Evolutionary conservation across 345 rosid genomes (phyloP).

Genomic region (Syzygium aqueum): DNA sequence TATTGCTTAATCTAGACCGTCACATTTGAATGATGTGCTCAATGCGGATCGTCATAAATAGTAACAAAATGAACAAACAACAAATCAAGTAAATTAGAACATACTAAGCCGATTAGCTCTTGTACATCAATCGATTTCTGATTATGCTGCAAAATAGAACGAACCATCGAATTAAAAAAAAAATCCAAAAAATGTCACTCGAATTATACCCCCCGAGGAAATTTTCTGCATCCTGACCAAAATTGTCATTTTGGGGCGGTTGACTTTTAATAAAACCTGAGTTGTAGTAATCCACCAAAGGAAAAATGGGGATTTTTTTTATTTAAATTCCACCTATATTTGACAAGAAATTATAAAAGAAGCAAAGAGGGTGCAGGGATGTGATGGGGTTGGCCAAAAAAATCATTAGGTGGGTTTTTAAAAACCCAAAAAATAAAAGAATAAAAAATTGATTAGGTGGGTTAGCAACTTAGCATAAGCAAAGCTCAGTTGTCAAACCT

Average conservation of each 20-base stretch:
- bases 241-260: conserved; percentile 1
- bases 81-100: not conserved
- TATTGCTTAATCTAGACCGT: no score
- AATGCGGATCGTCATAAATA: no score
- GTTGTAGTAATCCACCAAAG: not conserved
- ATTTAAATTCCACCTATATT: not conserved
- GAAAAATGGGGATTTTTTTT: not conserved
- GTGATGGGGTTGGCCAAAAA: not conserved
- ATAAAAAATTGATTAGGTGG: not conserved
- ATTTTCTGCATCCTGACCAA: not conserved
- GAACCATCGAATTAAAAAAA: not conserved
- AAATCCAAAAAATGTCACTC: not conserved
- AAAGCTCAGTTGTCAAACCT: not conserved
- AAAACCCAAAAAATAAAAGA: not conserved
- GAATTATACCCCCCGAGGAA: not conserved
- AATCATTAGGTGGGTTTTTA: not conserved
- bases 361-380: not conserved
- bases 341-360: not conserved
- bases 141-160: not conserved
- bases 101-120: not conserved
- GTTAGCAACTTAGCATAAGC: not conserved
- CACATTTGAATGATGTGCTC: no score
- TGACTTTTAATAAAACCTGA: not conserved
- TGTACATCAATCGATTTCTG: not conserved
- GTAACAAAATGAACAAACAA: no score